These are phyloP conservation scores for Sonneratia caseolaris DNA, from an alignment of 345 rosid species.

Conservation along the genomic window DNA sequence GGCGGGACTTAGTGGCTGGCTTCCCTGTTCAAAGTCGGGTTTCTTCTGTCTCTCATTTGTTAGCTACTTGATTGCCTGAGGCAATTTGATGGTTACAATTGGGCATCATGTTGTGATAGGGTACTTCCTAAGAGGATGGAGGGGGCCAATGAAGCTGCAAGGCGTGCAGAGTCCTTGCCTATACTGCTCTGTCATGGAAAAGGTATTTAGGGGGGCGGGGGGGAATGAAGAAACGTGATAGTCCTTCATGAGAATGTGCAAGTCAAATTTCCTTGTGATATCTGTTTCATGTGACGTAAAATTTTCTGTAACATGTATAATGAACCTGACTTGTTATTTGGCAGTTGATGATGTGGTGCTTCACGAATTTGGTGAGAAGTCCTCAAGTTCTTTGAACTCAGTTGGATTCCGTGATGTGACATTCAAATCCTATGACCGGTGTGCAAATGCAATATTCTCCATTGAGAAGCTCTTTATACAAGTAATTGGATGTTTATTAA, in stretches of 20 bases:
- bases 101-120: slow-evolving; percentile 28
- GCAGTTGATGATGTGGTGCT: slow-evolving; percentile 89
- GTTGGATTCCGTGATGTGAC: slow-evolving; percentile 60
- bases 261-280: neutral
- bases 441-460: slow-evolving; percentile 7
- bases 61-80: neutral
- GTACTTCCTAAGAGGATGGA: slow-evolving; percentile 44
- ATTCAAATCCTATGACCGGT: slow-evolving; percentile 73
- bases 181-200: slow-evolving; percentile 77
- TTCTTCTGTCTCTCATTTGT: slow-evolving; percentile 10
- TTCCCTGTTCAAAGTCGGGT: slow-evolving; percentile 81
- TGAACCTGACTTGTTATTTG: slow-evolving; percentile 13
- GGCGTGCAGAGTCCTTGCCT: slow-evolving; percentile 72
- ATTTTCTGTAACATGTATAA: neutral
- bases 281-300: neutral
- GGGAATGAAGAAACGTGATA: neutral
- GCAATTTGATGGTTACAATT: neutral
- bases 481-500: neutral
- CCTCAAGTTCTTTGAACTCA: slow-evolving; percentile 45
- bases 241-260: neutral
- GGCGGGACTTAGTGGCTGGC: slow-evolving; percentile 98
- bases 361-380: slow-evolving; percentile 79
- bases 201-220: slow-evolving; percentile 25
- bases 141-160: slow-evolving; percentile 40
- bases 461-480: neutral